Evolutionary conservation across 2,329 filamentous ascomycete genomes (phyloP).

Genomic region (Colletotrichum destructivum): DNA sequence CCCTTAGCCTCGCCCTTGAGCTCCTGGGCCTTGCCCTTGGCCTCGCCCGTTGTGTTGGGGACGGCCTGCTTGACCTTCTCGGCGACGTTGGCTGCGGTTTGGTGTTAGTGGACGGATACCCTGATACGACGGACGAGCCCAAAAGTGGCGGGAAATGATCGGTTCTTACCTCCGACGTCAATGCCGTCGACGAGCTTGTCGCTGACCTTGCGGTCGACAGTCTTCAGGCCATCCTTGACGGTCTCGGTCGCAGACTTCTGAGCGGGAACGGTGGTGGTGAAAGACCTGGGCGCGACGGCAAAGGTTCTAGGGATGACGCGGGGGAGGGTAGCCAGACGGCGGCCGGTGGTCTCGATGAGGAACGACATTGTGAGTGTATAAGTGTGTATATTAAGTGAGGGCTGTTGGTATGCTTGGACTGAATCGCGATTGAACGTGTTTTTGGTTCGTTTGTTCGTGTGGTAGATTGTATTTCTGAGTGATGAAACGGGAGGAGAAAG

Average conservation of each 20-base stretch:
- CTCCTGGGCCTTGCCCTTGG: slow-evolving; percentile 55
- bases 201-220: slow-evolving; percentile 71
- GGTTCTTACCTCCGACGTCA: slow-evolving; percentile 69
- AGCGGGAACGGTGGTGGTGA: slow-evolving; percentile 62
- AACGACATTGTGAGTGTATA: slow-evolving; percentile 63
- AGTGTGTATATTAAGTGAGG: slow-evolving; percentile 3
- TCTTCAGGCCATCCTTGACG: slow-evolving; percentile 73
- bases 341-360: slow-evolving; percentile 62
- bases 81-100: slow-evolving; percentile 53
- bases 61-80: slow-evolving; percentile 66
- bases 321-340: slow-evolving; percentile 56
- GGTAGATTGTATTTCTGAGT: background rate
- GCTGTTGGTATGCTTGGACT: slow-evolving; percentile 11
- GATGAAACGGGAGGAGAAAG: background rate
- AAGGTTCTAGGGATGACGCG: slow-evolving; percentile 56
- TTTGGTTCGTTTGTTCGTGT: slow-evolving; percentile 19
- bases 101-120: slow-evolving; percentile 31
- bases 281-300: slow-evolving; percentile 61
- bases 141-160: background rate
- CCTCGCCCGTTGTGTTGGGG: slow-evolving; percentile 55
- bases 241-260: slow-evolving; percentile 67
- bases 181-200: slow-evolving; percentile 75
- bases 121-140: background rate
- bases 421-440: background rate
- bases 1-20: slow-evolving; percentile 57